A percentile compares a stretch with the other conserved stretches of the same genome.
These are phyloP conservation scores for Pichia rugopelliculosa DNA, from an alignment of 805 yeast species.

Conservation along the genomic window DNA sequence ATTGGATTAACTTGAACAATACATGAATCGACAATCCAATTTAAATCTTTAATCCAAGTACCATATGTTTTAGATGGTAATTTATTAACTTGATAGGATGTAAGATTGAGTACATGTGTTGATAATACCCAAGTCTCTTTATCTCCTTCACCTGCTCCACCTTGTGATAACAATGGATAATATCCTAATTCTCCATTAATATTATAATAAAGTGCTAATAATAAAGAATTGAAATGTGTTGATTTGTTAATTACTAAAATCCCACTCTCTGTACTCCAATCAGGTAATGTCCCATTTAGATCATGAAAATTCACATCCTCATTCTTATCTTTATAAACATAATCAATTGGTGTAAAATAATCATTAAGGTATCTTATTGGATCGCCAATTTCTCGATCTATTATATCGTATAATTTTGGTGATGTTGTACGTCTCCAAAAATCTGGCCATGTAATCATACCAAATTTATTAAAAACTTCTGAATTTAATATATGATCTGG, in stretches of 20 bases:
- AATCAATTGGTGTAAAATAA: slow-evolving; percentile 18
- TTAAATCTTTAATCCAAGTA: slow-evolving; percentile 10
- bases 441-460: slow-evolving; percentile 69
- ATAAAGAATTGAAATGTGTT: slow-evolving; percentile 48
- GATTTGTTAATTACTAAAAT: slow-evolving; percentile 51
- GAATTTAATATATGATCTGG: slow-evolving; percentile 31
- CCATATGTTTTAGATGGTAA: slow-evolving; percentile 21
- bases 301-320: slow-evolving; percentile 44
- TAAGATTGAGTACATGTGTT: slow-evolving; percentile 38
- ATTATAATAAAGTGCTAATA: slow-evolving; percentile 60
- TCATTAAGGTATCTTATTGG: slow-evolving; percentile 22
- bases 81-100: slow-evolving; percentile 43
- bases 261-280: slow-evolving; percentile 62
- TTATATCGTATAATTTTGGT: slow-evolving; percentile 43
- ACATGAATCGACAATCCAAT: slow-evolving; percentile 17
- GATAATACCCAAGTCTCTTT: slow-evolving; percentile 69
- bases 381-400: slow-evolving; percentile 26
- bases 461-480: slow-evolving; percentile 39
- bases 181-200: slow-evolving; percentile 52
- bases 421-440: slow-evolving; percentile 66
- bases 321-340: slow-evolving; percentile 24
- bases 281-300: slow-evolving; percentile 55
- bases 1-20: slow-evolving; percentile 26
- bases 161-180: slow-evolving; percentile 54
- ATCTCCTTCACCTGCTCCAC: slow-evolving; percentile 67